phyloP scores from a whole-genome alignment of 495 filamentous ascomycete genomes.

The Penicillium bovifimosum region DNA sequence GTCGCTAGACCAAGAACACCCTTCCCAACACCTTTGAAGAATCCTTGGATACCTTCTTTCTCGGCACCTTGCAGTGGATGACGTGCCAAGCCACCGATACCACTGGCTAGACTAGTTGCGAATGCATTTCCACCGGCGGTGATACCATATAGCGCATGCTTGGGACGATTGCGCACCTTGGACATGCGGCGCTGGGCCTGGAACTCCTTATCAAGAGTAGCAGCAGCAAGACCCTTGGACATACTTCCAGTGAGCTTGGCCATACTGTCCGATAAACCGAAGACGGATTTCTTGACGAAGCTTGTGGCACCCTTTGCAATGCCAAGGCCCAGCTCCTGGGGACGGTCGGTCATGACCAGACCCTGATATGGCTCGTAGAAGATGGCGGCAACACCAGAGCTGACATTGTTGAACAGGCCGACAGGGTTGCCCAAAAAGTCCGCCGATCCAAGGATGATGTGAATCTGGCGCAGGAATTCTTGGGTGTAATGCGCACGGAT shows the following conservation, averaged over 20 bases:
- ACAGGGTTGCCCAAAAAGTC: conserved; percentile 99
- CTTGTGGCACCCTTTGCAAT: conserved; percentile 95
- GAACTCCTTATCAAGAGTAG: conserved; percentile 96
- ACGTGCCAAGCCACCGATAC: conserved; percentile 84
- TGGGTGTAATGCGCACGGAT: conserved; percentile 92
- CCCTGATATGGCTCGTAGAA: conserved; percentile 99
- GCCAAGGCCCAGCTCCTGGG: conserved; percentile 88
- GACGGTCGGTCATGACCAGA: conserved; percentile 89
- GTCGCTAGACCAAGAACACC: conserved; percentile 87
- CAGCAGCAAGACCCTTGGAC: conserved; percentile 90
- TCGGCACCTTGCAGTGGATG: conserved; percentile 95
- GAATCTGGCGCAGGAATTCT: conserved; percentile 89
- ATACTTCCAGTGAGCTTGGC: conserved; percentile 95
- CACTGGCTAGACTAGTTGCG: conserved; percentile 82
- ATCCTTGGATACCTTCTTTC: conserved; percentile 86
- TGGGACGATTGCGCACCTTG: conserved; percentile 85
- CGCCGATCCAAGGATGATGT: conserved; percentile 92
- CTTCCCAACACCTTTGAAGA: conserved; percentile 97
- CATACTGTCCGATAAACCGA: conserved; percentile 91
- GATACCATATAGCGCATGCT: conserved; percentile 94
- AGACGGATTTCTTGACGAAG: conserved; percentile 98
- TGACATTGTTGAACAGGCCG: conserved; percentile 96
- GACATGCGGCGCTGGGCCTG: conserved; percentile 94
- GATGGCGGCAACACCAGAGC: conserved; percentile 91
- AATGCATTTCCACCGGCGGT: conserved; percentile 94